Percentiles rank a stretch among this genome's conserved stretches.
Evolutionary conservation across 805 yeast genomes (phyloP).

Genomic region (Starmerella powellii): DNA sequence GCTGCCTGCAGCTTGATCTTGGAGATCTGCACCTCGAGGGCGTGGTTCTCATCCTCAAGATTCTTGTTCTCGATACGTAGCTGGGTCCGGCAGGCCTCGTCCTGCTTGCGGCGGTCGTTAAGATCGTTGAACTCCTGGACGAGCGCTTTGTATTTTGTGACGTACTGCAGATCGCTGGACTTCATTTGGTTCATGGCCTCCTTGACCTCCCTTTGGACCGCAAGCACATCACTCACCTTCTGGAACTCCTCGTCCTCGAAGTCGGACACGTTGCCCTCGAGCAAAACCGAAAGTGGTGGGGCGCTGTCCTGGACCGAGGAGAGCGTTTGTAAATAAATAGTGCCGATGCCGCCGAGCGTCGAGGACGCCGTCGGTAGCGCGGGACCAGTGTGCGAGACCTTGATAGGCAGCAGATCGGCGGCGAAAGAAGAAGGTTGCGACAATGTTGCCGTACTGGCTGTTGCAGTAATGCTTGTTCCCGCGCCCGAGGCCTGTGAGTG

Average conservation of each 20-base stretch:
- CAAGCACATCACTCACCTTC: background rate
- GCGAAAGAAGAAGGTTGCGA: no score
- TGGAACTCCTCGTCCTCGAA: background rate
- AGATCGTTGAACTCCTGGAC: constrained; percentile 27
- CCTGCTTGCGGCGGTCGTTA: constrained; percentile 25
- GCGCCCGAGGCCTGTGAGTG: background rate
- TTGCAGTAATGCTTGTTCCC: no score
- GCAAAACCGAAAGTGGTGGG: constrained; percentile 1
- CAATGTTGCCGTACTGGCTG: no score
- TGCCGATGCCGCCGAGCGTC: background rate
- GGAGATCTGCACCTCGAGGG: constrained; percentile 29
- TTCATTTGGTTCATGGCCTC: constrained; percentile 7
- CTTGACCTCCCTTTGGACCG: constrained; percentile 7
- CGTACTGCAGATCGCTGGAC: constrained; percentile 6
- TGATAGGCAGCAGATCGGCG: no score
- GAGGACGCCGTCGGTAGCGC: background rate
- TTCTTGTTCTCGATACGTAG: constrained; percentile 30
- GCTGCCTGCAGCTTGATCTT: constrained; percentile 25
- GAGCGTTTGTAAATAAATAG: constrained; percentile 3
- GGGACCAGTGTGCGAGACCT: no score
- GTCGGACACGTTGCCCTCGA: constrained; percentile 1
- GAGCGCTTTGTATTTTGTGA: constrained; percentile 27
- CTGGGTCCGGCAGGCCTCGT: constrained; percentile 26
- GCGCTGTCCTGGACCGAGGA: background rate
- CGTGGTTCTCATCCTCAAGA: constrained; percentile 30